These are phyloP conservation scores for Sugiyamaella sp. DNA, from an alignment of 1,139 yeast species.

Conservation along the genomic window DNA sequence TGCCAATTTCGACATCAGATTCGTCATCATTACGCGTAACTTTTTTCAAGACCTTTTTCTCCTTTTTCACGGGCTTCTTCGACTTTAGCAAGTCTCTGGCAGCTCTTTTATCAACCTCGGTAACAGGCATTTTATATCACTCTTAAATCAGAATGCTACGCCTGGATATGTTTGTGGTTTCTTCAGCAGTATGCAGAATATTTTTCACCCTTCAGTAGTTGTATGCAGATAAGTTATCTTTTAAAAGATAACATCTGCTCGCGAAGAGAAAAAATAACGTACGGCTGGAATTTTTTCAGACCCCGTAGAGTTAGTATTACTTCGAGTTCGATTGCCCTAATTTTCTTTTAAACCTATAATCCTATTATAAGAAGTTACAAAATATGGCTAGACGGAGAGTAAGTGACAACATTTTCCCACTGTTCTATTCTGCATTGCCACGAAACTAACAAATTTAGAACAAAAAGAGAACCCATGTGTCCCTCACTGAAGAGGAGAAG, in stretches of 20 bases:
- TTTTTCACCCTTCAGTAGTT: conserved; percentile 4
- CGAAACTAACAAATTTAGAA: conserved; percentile 30
- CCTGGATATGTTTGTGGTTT: too few relatives aligned
- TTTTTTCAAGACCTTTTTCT: conserved; percentile 1
- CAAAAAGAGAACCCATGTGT: conserved; percentile 86
- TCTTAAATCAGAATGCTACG: not conserved
- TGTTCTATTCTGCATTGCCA: conserved; percentile 17
- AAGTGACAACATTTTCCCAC: conserved; percentile 32
- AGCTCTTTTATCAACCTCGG: conserved; percentile 8
- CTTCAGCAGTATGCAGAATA: too few relatives aligned
- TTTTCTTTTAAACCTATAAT: not conserved
- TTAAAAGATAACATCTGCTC: conserved; percentile 5
- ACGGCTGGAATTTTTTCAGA: conserved; percentile 15
- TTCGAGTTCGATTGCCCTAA: not conserved
- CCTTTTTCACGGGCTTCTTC: conserved; percentile 8
- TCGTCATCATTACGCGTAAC: conserved; percentile 9
- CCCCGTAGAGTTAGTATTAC: conserved; percentile 3
- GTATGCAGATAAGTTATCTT: conserved; percentile 12
- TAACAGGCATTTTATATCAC: conserved; percentile 6
- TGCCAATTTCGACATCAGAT: not conserved
- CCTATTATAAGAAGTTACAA: too few relatives aligned
- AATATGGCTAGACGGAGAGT: conserved; percentile 56
- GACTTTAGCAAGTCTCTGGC: conserved; percentile 2
- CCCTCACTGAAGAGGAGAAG: conserved; percentile 64
- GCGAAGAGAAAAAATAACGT: not conserved